Percentiles rank a stretch among this genome's conserved stretches.
Evolutionary conservation across 73 alveolate species (phyloP).

Genomic region (Uronychia setigera): DNA sequence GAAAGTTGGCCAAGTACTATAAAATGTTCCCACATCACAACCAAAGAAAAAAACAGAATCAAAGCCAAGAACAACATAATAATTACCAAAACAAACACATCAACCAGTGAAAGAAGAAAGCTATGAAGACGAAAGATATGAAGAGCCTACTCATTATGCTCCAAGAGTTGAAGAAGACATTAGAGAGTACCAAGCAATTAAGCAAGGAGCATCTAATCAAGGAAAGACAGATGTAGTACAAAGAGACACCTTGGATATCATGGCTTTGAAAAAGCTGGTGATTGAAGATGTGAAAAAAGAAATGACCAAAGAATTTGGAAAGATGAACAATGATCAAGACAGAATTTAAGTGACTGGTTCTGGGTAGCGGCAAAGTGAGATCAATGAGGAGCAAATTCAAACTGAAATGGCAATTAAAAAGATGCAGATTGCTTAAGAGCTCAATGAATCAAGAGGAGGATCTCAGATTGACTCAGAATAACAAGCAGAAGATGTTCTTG

Average conservation of each 20-base stretch:
- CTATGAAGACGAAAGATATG: too few species aligned
- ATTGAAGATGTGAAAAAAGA: conserved; percentile 54
- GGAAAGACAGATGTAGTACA: neutral
- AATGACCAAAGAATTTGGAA: neutral
- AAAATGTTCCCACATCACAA: too few species aligned
- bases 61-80: too few species aligned
- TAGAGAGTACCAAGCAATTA: too few species aligned
- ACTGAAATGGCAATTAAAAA: neutral
- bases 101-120: too few species aligned
- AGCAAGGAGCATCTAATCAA: too few species aligned
- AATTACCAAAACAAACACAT: too few species aligned
- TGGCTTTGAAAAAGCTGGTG: conserved; percentile 48
- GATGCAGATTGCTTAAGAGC: neutral
- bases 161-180: too few species aligned
- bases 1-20: too few species aligned
- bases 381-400: neutral
- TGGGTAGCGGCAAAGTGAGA: conserved; percentile 10
- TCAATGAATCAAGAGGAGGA: neutral
- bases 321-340: neutral
- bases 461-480: neutral
- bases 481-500: neutral
- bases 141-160: too few species aligned
- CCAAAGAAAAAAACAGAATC: too few species aligned
- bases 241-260: conserved; percentile 17
- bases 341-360: neutral